Base-by-base conservation (phyloP, 202 grass and related monocot species). In the Carex sylvatica region DNA sequence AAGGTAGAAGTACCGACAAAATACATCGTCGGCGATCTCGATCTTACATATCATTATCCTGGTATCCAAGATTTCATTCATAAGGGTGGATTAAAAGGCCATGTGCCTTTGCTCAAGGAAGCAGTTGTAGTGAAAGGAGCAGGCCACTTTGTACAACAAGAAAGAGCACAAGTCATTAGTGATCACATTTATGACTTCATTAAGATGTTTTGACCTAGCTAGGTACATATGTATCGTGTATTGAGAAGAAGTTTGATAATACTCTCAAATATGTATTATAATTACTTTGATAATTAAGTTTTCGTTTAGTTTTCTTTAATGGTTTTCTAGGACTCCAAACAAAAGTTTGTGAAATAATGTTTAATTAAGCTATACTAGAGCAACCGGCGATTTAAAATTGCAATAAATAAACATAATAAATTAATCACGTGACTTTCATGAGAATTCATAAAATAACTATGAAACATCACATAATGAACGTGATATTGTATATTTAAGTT, bases 1-100 rank as follows among this genome's bases (percentile, higher is more conserved):
- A 74, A 89, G 54, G 80, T 97, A 59, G 42, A 88, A 65, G 91
- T 97, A 15, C 94, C 94, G 40, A 89, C 85, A 3, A 97, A 97
- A 78, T 94, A 90, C 46, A 91, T 97, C 2, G 90, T 94, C 0
- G 90, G 94, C 4, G 91, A 97, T 2, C 84, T 86, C 1, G 94
- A 92, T 81, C 70, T 94, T 30, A 74, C 88, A 0, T 93, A 94
- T 78, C 83, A 94, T 74, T 91, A 88, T 58, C 85, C 90, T 2
- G 88, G 90, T 15, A 87, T 93, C 58, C 83, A 91, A 74, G 78
- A 78, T 7, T 94, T 89, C 82, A 89, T 97, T 65, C 90, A 97
- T 87, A 88, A 88, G 13, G 91, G 94, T 2, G 85, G 94, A 9
- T 31, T 97, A 31, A 92, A 94, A 74, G 46, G 46, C 46, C 46